Evolutionary conservation across 2,329 filamentous ascomycete species (phyloP).

Genomic region (Paracoccidioides lutzii): DNA sequence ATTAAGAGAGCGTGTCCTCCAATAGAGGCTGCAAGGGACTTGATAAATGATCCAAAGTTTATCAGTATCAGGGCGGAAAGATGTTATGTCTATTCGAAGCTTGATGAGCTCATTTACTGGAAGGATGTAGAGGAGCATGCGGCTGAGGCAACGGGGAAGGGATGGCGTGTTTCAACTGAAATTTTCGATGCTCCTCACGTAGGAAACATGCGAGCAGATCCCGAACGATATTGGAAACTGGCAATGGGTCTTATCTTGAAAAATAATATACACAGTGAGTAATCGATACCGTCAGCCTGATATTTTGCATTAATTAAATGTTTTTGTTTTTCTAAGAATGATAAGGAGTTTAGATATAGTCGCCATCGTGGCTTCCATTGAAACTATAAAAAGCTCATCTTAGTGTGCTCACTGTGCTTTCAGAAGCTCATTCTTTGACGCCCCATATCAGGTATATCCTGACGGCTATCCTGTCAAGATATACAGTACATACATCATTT

Average conservation of each 20-base stretch:
- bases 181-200: slow-evolving; percentile 29
- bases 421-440: background rate
- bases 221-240: slow-evolving; percentile 28
- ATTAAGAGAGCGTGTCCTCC: slow-evolving; percentile 15
- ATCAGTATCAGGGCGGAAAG: slow-evolving; percentile 11
- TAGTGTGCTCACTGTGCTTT: background rate
- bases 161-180: slow-evolving; percentile 23
- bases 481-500: background rate
- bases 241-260: slow-evolving; percentile 13
- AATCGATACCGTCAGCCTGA: background rate
- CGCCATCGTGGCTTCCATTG: background rate
- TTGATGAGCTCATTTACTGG: slow-evolving; percentile 25
- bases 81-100: slow-evolving; percentile 31
- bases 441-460: background rate
- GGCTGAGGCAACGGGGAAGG: slow-evolving; percentile 18
- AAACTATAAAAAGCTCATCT: background rate
- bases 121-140: slow-evolving; percentile 28
- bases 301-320: background rate
- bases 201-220: slow-evolving; percentile 27
- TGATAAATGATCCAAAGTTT: slow-evolving; percentile 21
- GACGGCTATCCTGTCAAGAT: background rate
- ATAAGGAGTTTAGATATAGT: background rate
- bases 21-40: slow-evolving; percentile 17
- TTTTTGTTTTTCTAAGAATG: background rate
- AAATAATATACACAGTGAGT: background rate